Evolutionary conservation across 352 stramenopile genomes (phyloP), one percentile per base, ranked within the genome.

Genomic region (Pythium diclinum): DNA sequence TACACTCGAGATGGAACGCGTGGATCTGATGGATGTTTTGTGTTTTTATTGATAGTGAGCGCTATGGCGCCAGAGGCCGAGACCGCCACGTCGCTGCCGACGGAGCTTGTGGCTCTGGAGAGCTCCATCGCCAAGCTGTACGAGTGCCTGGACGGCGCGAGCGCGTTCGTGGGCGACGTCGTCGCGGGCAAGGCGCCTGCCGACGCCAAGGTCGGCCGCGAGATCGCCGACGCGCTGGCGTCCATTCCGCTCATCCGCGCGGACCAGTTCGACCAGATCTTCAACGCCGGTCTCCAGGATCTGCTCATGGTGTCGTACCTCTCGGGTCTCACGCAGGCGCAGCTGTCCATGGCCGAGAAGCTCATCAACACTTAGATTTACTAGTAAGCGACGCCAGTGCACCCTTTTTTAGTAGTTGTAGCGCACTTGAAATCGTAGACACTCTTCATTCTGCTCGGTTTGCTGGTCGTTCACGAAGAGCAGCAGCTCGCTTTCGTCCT

Each of bases 231-330:
- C 65, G 91, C 91, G 33, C 81, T 99, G 2, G 95, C 94, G 10
- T 86, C 83, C 51, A 96, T 99, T 54, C 96, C 97, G 23, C 81
- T 95, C 61, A 96, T 99, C 63, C 81, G 88, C 54, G 80, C 88
- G 28, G 95, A 98, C 68, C 88, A 97, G 65, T 98, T 99, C 74
- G 95, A 98, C 79, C 95, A 97, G 65, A 89, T 99, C 57, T 98
- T 99, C 77, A 95, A 95, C 75, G 94, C 92, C 70, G 97, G 96
- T 19, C 76, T 99, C 70, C 96, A 99, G 81, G 97, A 99, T 79
- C 85, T 99, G 59, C 85, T 99, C 64, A 99, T 99, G 96, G 96
- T 99, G 23, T 98, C 92, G 61, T 99, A 99, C 79, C 89, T 99
- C 68, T 97, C 91, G 60, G 97, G 97, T 61, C 86, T 99, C 66